Conservation (phyloP, 192 early-diverging fungal genomes). For the Coemansia sp. region DNA sequence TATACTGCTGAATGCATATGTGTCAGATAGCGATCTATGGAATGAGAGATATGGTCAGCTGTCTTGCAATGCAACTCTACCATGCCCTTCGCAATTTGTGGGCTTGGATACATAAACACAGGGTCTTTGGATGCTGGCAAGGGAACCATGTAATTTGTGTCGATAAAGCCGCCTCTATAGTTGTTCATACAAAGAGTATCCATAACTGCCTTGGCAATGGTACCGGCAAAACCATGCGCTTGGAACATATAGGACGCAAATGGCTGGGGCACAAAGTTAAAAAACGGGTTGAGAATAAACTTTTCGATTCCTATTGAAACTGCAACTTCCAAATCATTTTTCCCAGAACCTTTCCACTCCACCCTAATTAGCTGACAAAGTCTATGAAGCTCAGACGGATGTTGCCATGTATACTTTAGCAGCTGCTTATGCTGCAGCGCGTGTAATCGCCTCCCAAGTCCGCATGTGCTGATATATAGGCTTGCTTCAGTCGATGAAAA, state of each 20-base stretch:
- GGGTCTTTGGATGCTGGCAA: not conserved
- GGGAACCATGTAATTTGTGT: slow-evolving; percentile 18
- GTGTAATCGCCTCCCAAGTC: not conserved
- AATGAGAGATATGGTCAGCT: not conserved
- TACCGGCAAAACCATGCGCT: not conserved
- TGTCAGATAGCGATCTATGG: not conserved
- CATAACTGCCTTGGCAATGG: slow-evolving; percentile 2
- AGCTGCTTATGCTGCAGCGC: slow-evolving; percentile 21
- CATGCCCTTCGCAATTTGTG: slow-evolving; percentile 17
- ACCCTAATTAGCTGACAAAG: slow-evolving; percentile 9
- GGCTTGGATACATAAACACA: slow-evolving; percentile 17
- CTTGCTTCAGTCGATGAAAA: slow-evolving; percentile 15
- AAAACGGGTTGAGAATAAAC: not conserved
- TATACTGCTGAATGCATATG: not conserved
- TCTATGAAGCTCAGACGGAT: slow-evolving; percentile 13
- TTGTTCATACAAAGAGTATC: not conserved
- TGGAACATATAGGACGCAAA: slow-evolving; percentile 1
- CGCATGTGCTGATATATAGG: not conserved
- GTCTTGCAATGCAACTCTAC: slow-evolving; percentile 1
- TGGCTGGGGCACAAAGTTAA: slow-evolving; percentile 13
- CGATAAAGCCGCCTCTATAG: not conserved
- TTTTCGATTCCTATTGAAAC: not conserved
- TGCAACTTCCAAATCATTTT: not conserved
- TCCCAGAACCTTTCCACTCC: not conserved
- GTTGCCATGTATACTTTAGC: slow-evolving; percentile 18